A percentile compares a stretch with the other conserved stretches of the same genome.
These are phyloP conservation scores for Coniella lustricola DNA, from an alignment of 2,329 filamentous ascomycete genomes.

Conservation along the genomic window DNA sequence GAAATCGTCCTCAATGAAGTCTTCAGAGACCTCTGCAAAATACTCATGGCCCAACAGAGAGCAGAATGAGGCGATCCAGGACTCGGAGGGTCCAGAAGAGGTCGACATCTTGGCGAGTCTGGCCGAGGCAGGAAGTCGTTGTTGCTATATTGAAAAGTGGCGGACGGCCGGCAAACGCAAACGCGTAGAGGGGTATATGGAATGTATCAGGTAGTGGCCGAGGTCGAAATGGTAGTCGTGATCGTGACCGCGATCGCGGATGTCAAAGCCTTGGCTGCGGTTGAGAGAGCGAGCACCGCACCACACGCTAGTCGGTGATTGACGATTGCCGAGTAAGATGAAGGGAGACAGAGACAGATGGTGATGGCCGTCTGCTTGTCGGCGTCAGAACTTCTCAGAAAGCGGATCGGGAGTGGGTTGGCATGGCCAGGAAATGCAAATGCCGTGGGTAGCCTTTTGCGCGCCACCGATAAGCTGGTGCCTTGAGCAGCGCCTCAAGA, in stretches of 20 bases:
- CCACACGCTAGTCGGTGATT: neutral
- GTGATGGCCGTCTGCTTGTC: conserved; percentile 4
- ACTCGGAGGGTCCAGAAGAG: conserved; percentile 63
- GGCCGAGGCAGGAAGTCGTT: neutral
- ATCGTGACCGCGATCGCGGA: neutral
- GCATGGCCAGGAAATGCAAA: neutral
- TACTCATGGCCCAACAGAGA: conserved; percentile 94
- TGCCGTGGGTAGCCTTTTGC: neutral
- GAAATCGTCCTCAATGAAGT: conserved; percentile 99
- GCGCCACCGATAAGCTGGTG: conserved; percentile 7
- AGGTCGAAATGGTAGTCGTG: neutral
- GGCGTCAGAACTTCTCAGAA: conserved; percentile 3
- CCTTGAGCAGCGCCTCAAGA: neutral
- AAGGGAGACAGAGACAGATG: conserved; percentile 2
- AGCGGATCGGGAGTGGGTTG: neutral
- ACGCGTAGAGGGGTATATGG: neutral
- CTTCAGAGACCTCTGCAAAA: conserved; percentile 96
- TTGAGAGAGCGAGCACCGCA: neutral
- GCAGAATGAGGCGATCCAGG: conserved; percentile 98
- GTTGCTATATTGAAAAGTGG: neutral
- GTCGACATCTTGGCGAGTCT: conserved; percentile 43
- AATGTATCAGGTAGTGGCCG: neutral
- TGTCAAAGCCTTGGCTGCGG: neutral
- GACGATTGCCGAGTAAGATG: neutral
- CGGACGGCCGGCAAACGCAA: neutral